These are phyloP conservation scores for Lactifluus hygrophoroides DNA, from an alignment of 768 basidiomycete species.

Conservation along the genomic window DNA sequence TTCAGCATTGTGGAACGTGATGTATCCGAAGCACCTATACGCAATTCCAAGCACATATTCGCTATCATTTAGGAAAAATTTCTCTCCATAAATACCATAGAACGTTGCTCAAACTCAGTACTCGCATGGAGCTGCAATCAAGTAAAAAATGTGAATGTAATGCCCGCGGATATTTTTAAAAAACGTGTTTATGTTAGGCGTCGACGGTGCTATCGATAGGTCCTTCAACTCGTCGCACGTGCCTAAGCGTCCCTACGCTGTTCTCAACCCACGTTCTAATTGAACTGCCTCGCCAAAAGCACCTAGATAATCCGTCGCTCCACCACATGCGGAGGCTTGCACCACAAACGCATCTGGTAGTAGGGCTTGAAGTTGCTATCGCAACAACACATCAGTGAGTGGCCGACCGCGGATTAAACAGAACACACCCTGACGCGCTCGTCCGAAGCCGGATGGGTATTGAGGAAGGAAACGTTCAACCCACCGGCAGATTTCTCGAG, in stretches of 20 bases:
- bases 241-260: neutral
- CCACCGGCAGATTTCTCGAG: slow-evolving; percentile 37
- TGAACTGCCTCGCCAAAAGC: neutral
- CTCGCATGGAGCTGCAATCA: neutral
- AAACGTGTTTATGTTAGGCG: neutral
- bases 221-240: neutral
- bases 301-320: slow-evolving; percentile 17
- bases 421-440: slow-evolving; percentile 60
- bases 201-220: neutral
- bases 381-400: neutral
- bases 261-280: neutral
- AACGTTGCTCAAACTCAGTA: neutral
- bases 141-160: too few relatives aligned
- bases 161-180: too few relatives aligned
- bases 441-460: slow-evolving; percentile 72
- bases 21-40: neutral
- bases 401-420: neutral
- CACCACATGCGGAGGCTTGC: slow-evolving; percentile 45
- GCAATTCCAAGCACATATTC: neutral
- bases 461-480: slow-evolving; percentile 48
- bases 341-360: slow-evolving; percentile 52
- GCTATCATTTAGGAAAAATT: neutral
- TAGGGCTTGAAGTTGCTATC: slow-evolving; percentile 36
- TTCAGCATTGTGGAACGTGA: too few relatives aligned
- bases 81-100: neutral